Evolutionary conservation across 192 early-diverging fungal genomes (phyloP).

Genomic region (Cetraspora pellucida): DNA sequence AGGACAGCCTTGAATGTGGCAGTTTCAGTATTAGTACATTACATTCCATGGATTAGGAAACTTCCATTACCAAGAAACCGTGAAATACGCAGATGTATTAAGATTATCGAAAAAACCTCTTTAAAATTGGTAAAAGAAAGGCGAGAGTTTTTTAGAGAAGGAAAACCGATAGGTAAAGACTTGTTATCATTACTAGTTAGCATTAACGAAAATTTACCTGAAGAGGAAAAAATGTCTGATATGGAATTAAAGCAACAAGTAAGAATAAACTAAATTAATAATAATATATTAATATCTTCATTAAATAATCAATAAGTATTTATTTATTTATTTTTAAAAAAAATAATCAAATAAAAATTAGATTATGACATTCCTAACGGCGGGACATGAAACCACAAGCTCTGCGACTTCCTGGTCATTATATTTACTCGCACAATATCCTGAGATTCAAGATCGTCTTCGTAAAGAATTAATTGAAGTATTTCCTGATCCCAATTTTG

Average conservation of each 20-base stretch:
- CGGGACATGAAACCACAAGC: conserved; percentile 63
- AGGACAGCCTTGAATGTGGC: conserved; percentile 24
- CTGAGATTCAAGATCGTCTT: conserved; percentile 44
- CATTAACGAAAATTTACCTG: conserved; percentile 45
- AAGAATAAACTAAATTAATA: not conserved
- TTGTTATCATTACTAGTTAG: conserved; percentile 49
- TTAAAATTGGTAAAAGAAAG: conserved; percentile 43
- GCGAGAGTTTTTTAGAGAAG: conserved; percentile 29
- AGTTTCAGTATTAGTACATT: conserved; percentile 34
- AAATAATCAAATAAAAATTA: not conserved
- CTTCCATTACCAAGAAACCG: conserved; percentile 28
- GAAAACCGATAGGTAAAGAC: conserved; percentile 41
- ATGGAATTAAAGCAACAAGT: conserved; percentile 50
- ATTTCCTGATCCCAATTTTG: conserved; percentile 39
- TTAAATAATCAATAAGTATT: too few species aligned
- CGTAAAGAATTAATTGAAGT: conserved; percentile 51
- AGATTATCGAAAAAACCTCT: conserved; percentile 40
- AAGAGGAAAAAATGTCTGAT: conserved; percentile 46
- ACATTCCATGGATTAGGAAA: conserved; percentile 34
- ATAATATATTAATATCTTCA: not conserved
- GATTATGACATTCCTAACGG: conserved; percentile 23
- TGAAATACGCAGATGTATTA: conserved; percentile 23
- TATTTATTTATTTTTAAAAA: not conserved
- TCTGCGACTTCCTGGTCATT: conserved; percentile 53
- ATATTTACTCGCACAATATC: conserved; percentile 53